Base-by-base conservation (phyloP, 2,329 filamentous ascomycete genomes). In the Alternaria arborescens region DNA sequence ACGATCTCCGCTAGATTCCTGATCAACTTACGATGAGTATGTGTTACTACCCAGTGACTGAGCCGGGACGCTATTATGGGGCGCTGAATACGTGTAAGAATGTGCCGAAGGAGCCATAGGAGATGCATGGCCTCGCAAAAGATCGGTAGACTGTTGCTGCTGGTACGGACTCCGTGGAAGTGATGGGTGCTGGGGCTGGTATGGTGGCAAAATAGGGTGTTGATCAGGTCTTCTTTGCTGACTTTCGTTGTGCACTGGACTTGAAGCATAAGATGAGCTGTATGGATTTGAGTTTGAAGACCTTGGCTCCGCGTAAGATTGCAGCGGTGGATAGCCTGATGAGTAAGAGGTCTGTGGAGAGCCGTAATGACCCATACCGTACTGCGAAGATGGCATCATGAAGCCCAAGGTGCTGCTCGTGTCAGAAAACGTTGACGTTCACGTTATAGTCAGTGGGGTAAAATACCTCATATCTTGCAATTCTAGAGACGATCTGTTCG, bases 311-410 rank as follows among this genome's bases (percentile, higher is more conserved):
- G 71, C 58, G 54, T 77, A 77, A 14, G 68, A 61, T 44, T 73
- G 72, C 30, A 72, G 68, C 43, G 74, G 64, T 18, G 73, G 69
- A 48, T 78, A 78, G 53, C 68, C 68, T 66, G 72, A 64, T n/a
- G 74, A 70, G 52, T 77, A 74, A 12, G 76, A 68, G 20, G 70
- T 61, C 42, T 71, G 68, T 41, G 73, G 61, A 44, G 74, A 74
- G 41, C 72, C 72, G 59, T 77, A 79, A 40, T 78, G 71, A 59
- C 74, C 72, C 67, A 77, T 71, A 62, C 71, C 72, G 68, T 79
- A 79, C 59, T 78, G 78, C 60, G 76, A 71, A 67, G 78, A 73
- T 62, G 77, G 68, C 77, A 79, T 78, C 72, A 78, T 77, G 62
- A 73, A 79, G 54, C 73, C 77, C 67, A 79, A 69, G 60, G 75